These are phyloP conservation scores for Xylaria sp. DNA, from an alignment of 2,329 filamentous ascomycete species.

Conservation along the genomic window DNA sequence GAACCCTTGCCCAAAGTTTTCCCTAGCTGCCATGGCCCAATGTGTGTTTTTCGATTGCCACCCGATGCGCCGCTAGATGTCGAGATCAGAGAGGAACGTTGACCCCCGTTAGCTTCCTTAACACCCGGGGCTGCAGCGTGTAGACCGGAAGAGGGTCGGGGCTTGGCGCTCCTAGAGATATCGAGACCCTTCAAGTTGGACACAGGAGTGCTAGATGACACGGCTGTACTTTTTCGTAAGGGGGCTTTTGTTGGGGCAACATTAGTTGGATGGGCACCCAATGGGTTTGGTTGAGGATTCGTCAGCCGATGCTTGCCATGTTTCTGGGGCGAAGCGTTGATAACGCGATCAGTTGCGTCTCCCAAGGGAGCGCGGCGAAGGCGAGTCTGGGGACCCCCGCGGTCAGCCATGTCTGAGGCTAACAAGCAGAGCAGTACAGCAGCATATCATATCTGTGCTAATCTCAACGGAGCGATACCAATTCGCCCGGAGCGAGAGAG, in stretches of 20 bases:
- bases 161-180: constrained; percentile 8
- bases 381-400: constrained; percentile 32
- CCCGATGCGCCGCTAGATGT: constrained; percentile 47
- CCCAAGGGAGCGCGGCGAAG: constrained; percentile 44
- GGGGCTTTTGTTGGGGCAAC: constrained; percentile 6
- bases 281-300: constrained; percentile 37
- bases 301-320: constrained; percentile 35
- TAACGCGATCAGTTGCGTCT: constrained; percentile 46
- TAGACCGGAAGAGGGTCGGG: constrained; percentile 11
- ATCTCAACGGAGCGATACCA: not conserved
- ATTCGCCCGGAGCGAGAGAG: constrained; percentile 18
- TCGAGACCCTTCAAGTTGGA: constrained; percentile 11
- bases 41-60: constrained; percentile 72
- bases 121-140: constrained; percentile 24
- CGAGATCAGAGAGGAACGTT: constrained; percentile 45
- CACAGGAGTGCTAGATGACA: constrained; percentile 18
- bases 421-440: constrained; percentile 24
- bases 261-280: constrained; percentile 41
- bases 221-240: constrained; percentile 15
- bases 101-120: constrained; percentile 35
- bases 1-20: constrained; percentile 90
- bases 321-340: constrained; percentile 41
- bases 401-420: constrained; percentile 42
- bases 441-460: constrained; percentile 40
- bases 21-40: constrained; percentile 94